Evolutionary conservation across 2,329 filamentous ascomycete species (phyloP), one percentile per base, ranked within the genome.

Genomic region (Cladobotryum protrusum): DNA sequence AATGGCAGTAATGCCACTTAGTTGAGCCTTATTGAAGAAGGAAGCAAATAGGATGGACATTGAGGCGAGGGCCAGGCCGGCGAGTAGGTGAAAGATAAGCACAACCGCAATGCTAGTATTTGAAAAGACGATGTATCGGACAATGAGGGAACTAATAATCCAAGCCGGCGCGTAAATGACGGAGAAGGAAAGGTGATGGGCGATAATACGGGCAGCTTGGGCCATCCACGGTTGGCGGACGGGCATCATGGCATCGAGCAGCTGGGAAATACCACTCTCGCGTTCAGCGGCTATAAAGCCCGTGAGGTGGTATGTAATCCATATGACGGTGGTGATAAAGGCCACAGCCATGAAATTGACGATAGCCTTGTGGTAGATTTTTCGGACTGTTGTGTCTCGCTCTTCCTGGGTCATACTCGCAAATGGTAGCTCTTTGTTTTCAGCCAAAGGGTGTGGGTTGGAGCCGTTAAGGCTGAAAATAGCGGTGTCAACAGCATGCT

Each of bases 221-320:
- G 86, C 83, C 60, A 89, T 77, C 88, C 89, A 95, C 41, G 80
- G 73, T 44, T 77, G 76, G 48, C 77, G 76, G 49, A 87, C 87
- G 1, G 88, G 86, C 75, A 93, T 91, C 89, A 95, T 96, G 48
- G 89, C 86, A 67, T 96, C 91, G 41, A 96, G 82, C 20, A 96
- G 74, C 55, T 90, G 87, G 5, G 87, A 88, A 78, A 96, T 93
- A 50, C 90, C 91, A n/a, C 83, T 75, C 70, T 96, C 91, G 49
- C 91, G 77, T 68, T 96, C 91, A 2, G 84, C 82, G 7, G 91
- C 90, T 64, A 95, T 85, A 59, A 91, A 83, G 8, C 91, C 91
- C 0, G 89, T 89, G 50, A 95, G 74, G 60, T 96, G 90, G 64
- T 96, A 96, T 34, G 85, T 85, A 20, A 96, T 79, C 48, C 88